Conservation (phyloP, 1,284 basidiomycete genomes). For the Boletellus deceptivus region DNA sequence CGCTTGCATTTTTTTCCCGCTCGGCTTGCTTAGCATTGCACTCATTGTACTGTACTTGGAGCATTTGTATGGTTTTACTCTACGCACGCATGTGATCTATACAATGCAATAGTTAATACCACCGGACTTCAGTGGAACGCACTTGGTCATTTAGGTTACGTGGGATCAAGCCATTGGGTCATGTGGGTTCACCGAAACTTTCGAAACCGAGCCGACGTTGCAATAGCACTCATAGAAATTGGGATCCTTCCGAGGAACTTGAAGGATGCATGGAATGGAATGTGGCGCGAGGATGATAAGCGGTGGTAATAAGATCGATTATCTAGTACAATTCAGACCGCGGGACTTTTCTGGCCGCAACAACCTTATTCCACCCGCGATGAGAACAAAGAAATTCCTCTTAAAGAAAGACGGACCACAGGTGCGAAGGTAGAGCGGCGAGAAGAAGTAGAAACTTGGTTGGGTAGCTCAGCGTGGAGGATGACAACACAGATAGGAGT, state of each 20-base stretch:
- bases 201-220: too few species aligned
- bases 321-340: too few species aligned
- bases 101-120: neutral
- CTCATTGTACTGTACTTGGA: conserved; percentile 17
- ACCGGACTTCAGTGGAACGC: neutral
- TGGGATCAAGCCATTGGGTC: too few species aligned
- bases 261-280: conserved; percentile 2
- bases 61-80: conserved; percentile 22
- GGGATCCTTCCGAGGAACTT: too few species aligned
- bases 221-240: too few species aligned
- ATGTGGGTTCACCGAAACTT: too few species aligned
- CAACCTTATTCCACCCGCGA: neutral
- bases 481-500: neutral
- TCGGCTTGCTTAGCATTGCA: conserved; percentile 16
- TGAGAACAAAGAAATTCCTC: neutral
- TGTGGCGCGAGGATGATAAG: neutral
- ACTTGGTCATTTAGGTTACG: neutral
- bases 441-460: neutral
- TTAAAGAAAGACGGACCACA: neutral
- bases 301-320: conserved; percentile 2
- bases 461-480: neutral
- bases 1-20: neutral
- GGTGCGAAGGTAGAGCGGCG: neutral
- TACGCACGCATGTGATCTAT: conserved; percentile 2
- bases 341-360: neutral